Percentiles rank a stretch among this genome's conserved stretches.
These are phyloP conservation scores for Teratosphaeria zuluensis DNA, from an alignment of 2,329 filamentous ascomycete species.

Conservation along the genomic window DNA sequence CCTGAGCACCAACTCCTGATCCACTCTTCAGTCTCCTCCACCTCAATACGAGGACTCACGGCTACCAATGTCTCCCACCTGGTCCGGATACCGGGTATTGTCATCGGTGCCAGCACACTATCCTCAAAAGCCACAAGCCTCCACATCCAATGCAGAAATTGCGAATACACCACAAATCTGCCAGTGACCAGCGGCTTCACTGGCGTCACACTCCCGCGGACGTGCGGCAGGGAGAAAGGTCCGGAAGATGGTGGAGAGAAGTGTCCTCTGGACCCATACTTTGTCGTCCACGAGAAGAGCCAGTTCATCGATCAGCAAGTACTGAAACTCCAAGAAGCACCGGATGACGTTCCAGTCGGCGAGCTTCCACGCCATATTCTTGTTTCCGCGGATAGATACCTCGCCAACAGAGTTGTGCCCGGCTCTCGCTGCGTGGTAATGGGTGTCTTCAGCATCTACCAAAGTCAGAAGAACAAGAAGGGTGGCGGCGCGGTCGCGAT, in stretches of 20 bases:
- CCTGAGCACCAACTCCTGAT: conserved; percentile 91
- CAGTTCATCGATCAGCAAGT: conserved; percentile 96
- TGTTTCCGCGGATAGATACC: conserved; percentile 89
- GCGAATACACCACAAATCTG: conserved; percentile 61
- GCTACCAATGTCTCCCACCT: conserved; percentile 86
- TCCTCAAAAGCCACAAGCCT: conserved; percentile 89
- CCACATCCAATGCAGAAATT: conserved; percentile 80
- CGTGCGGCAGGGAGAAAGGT: conserved; percentile 52
- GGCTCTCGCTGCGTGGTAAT: conserved; percentile 91
- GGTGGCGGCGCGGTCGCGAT: conserved; percentile 82
- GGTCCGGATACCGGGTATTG: conserved; percentile 93
- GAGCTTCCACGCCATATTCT: conserved; percentile 91
- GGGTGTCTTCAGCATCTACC: conserved; percentile 97
- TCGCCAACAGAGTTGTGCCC: conserved; percentile 91
- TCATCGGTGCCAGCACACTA: conserved; percentile 93
- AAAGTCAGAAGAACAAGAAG: conserved; percentile 72
- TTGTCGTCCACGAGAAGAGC: conserved; percentile 87
- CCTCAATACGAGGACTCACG: conserved; percentile 87
- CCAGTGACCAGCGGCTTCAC: conserved; percentile 77
- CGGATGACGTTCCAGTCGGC: conserved; percentile 93
- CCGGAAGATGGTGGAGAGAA: conserved; percentile 54
- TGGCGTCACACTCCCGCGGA: conserved; percentile 72
- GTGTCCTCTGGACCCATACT: conserved; percentile 91
- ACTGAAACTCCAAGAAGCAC: conserved; percentile 93
- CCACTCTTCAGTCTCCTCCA: conserved; percentile 81